Evolutionary conservation across 176 grass and related monocot genomes (phyloP).

Genomic region (Carex littledalei): DNA sequence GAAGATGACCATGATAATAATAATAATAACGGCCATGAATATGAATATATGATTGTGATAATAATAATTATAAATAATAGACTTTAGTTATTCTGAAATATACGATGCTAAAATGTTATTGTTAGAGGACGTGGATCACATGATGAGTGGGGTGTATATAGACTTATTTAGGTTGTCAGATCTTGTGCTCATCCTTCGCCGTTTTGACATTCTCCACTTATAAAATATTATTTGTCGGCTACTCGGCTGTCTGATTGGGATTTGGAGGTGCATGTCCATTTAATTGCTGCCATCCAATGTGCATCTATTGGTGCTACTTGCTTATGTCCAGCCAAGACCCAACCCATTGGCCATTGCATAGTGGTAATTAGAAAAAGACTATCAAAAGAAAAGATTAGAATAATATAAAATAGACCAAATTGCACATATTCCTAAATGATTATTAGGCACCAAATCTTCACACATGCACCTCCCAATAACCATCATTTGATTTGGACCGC

Average conservation of each 20-base stretch:
- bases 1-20: neutral
- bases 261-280: conserved; percentile 4
- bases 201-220: neutral
- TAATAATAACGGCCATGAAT: neutral
- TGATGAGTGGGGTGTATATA: neutral
- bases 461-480: neutral
- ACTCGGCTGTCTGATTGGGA: conserved; percentile 3
- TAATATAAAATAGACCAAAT: neutral
- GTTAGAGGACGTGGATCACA: conserved; percentile 10
- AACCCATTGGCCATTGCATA: neutral
- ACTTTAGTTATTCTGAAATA: neutral
- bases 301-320: neutral
- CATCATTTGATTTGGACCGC: neutral
- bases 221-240: neutral
- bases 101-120: neutral
- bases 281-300: conserved; percentile 9
- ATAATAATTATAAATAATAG: neutral
- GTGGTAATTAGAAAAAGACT: neutral
- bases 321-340: neutral
- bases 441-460: conserved; percentile 1
- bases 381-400: neutral
- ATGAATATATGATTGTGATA: neutral
- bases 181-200: neutral
- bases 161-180: neutral
- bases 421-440: neutral